Conservation (phyloP, 306 rosid genomes). For the Arachis hypogaea region DNA sequence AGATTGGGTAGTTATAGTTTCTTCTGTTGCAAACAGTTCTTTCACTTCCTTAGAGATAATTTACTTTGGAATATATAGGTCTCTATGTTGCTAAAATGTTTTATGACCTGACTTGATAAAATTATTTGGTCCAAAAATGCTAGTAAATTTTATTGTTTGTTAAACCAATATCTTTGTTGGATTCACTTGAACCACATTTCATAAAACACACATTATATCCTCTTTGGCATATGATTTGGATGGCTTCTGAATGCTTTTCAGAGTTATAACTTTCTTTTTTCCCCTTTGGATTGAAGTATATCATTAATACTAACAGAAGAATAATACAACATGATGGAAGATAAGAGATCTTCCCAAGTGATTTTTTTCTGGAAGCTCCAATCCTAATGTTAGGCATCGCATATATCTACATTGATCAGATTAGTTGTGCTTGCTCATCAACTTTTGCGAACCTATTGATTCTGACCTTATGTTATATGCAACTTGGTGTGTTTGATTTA, state of each 20-base stretch:
- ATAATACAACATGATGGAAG: too few relatives aligned
- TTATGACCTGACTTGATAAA: constrained; percentile 10
- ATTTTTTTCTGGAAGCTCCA: not conserved
- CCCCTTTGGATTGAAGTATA: too few relatives aligned
- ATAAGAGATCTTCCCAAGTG: constrained; percentile 7
- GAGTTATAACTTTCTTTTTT: not conserved
- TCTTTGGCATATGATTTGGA: constrained; percentile 11
- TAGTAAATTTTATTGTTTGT: not conserved
- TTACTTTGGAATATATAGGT: not conserved
- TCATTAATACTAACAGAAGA: too few relatives aligned
- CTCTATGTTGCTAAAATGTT: not conserved
- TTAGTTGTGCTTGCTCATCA: constrained; percentile 20
- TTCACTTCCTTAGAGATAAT: not conserved
- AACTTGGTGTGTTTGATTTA: constrained; percentile 23
- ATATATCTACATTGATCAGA: constrained; percentile 11
- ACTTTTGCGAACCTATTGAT: constrained; percentile 21
- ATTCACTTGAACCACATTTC: not conserved
- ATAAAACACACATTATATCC: not conserved
- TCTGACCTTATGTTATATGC: constrained; percentile 19
- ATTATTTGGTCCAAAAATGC: not conserved
- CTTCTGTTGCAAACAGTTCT: constrained; percentile 24
- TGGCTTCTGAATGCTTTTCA: constrained; percentile 1
- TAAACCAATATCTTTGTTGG: constrained; percentile 13
- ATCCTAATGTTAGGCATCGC: constrained; percentile 6
- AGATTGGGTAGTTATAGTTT: constrained; percentile 8